These are phyloP conservation scores for Nepenthes gracilis DNA, from an alignment of 148 eudicot species.

Conservation along the genomic window DNA sequence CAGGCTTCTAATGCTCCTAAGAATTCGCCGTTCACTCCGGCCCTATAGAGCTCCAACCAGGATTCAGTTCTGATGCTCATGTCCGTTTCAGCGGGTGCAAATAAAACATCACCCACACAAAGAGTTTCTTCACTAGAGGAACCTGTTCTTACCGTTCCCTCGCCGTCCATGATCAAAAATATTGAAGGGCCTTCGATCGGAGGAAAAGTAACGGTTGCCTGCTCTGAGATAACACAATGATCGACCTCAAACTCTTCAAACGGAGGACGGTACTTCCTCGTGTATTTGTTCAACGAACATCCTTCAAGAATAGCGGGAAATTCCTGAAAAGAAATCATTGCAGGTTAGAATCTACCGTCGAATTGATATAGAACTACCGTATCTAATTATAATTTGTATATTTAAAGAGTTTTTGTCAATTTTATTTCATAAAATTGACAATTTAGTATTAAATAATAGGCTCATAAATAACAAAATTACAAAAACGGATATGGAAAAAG, in stretches of 20 bases:
- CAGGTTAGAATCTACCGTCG: no score
- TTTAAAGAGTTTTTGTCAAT: no score
- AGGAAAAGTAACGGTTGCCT: conserved; percentile 30
- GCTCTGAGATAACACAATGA: conserved; percentile 40
- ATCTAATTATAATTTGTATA: no score
- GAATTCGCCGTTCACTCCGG: conserved; percentile 66
- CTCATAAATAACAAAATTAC: no score
- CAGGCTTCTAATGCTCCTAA: conserved; percentile 6
- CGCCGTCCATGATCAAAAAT: conserved; percentile 50
- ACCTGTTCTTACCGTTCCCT: conserved; percentile 29
- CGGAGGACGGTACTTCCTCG: conserved; percentile 63
- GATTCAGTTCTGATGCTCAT: conserved; percentile 25
- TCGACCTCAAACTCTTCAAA: conserved; percentile 96
- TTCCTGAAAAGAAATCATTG: conserved; percentile 43
- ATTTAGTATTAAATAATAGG: no score
- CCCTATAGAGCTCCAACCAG: conserved; percentile 54
- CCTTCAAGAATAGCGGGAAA: conserved; percentile 56
- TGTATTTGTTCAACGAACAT: conserved; percentile 34
- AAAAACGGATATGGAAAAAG: no score
- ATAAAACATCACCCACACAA: conserved; percentile 58
- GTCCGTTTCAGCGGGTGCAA: conserved; percentile 54
- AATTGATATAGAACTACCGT: no score
- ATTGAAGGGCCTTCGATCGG: conserved; percentile 63
- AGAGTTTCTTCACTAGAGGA: conserved; percentile 23
- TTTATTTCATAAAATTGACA: no score